Base-by-base conservation (phyloP, 2,329 filamentous ascomycete genomes). In the Drechslerella dactyloides region DNA sequence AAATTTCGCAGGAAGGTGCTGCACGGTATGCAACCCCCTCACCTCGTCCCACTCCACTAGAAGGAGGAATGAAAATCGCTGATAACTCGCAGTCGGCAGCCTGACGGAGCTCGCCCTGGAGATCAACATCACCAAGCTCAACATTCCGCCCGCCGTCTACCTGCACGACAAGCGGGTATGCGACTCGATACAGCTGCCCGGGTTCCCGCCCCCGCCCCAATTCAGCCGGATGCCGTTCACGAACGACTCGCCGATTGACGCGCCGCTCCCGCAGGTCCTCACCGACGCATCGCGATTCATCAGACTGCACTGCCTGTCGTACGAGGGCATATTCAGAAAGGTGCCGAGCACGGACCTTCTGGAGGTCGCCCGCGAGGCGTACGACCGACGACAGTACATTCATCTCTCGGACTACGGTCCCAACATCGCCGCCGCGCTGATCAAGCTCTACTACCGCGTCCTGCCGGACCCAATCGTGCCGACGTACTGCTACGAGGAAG, bases 1-100 rank as follows among this genome's bases (percentile, higher is more conserved):
- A 86, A 86, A 75, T 85, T 85, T 75, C 79, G 83, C 76, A 81
- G 83, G 76, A 86, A 86, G 79, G 84, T 85, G 48, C 79, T 84
- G n/a, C 83, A 85, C 75, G 78, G 82, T 82, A 78, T 69, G 81
- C 74, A 6, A 4, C 40, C 13, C 13, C 5, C 5, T 3, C 13
- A 17, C 40, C 40, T 15, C n/a, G n/a, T n/a, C n/a, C n/a, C n/a
- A n/a, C n/a, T n/a, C 44, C 24, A 13, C 1, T 37, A n/a, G 15
- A 35, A 42, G 35, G 33, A 50, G 27, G 7, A 19, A 53, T 56
- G 40, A 27, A 30, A 44, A 35, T 57, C 42, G 24, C 59, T 27
- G 58, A 23, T 17, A 23, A n/a, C 11, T 17, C 37, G 46, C 73
- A 83, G 83, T 84, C 69, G 83, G 81, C 56, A 83, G 79, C 27